Evolutionary conservation across 75 land plant species (phyloP), one percentile per base, ranked within the genome.

Genomic region (Gnetum montanum): DNA sequence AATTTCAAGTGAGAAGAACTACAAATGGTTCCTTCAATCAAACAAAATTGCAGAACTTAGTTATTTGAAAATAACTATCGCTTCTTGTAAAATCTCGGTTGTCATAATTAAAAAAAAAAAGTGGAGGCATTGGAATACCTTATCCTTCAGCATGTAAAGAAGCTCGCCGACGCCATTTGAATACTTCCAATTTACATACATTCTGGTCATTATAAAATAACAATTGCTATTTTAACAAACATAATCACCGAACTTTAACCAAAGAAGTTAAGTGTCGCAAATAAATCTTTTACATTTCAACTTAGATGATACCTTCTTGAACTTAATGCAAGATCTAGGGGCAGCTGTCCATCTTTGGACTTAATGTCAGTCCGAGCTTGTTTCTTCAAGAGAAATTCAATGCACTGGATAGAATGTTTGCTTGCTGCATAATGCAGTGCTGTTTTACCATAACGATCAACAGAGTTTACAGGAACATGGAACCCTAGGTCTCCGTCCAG

Each of bases 351-450:
- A 35, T 68, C 72, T 27, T 69, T 73, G 20, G 68, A 72, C 31
- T 27, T 67, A 7, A 69, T 8, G 30, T 73, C 72, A 1, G 76
- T 64, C 34, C 75, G 70, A 34, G 69, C 81, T 29, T 54, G 61
- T 48, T 73, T 72, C 6, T 38, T 51, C 25, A 77, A 62, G 15
- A 77, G 61, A 4, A 77, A 34, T 34, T 68, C 63, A 11, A 69
- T 58, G 57, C 81, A 77, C 1, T 60, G 55, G 0, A 46, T 5
- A 16, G 81, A 65, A 55, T 68, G 81, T 16, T 16, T 34, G 6
- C 57, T 56, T 16, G 76, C 72, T 45, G 81, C 81, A 4, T 61
- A 34, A 31, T 77, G 81, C 33, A 77, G 61, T 15, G 76, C 51
- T 49, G 76, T 45, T 31, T 25, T 28, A 3, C 65, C 76, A 11